Conservation (phyloP, 1,139 yeast species). For the Debaryomyces singareniensis region DNA sequence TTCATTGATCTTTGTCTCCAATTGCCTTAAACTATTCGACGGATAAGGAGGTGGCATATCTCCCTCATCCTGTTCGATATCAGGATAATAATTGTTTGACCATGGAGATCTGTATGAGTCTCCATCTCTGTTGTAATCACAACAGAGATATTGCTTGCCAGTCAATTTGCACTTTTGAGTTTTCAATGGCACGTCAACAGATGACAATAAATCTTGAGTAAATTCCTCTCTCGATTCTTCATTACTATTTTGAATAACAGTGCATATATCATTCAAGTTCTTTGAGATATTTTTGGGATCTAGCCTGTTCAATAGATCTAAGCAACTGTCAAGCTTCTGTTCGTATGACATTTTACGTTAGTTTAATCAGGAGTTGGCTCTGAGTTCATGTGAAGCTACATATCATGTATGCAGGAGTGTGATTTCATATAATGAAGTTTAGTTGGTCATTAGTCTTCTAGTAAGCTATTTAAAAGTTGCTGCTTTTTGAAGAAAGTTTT, state of each 20-base stretch:
- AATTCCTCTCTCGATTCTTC: slow-evolving; percentile 34
- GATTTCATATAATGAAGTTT: too few relatives aligned
- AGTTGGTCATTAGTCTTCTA: too few relatives aligned
- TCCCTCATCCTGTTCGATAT: slow-evolving; percentile 37
- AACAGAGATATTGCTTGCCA: slow-evolving; percentile 69
- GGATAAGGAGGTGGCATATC: slow-evolving; percentile 68
- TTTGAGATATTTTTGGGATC: slow-evolving; percentile 65
- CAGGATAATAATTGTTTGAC: slow-evolving; percentile 75
- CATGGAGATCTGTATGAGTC: slow-evolving; percentile 92
- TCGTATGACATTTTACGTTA: slow-evolving; percentile 39
- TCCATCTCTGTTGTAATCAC: slow-evolving; percentile 94
- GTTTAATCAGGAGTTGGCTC: too few relatives aligned
- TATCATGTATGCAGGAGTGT: too few relatives aligned
- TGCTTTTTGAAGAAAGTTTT: too few relatives aligned
- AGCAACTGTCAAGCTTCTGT: slow-evolving; percentile 77
- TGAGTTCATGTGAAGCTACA: too few relatives aligned
- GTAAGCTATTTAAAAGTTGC: too few relatives aligned
- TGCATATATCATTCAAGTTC: slow-evolving; percentile 65
- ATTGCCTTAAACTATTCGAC: slow-evolving; percentile 54
- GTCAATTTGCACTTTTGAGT: slow-evolving; percentile 49
- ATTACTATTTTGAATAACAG: slow-evolving; percentile 51
- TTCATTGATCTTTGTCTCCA: slow-evolving; percentile 80
- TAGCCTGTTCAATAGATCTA: slow-evolving; percentile 79
- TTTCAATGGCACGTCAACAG: slow-evolving; percentile 81
- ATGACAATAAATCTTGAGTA: slow-evolving; percentile 80